Conservation (phyloP, 768 basidiomycete species). For the Suillus tomentosus region DNA sequence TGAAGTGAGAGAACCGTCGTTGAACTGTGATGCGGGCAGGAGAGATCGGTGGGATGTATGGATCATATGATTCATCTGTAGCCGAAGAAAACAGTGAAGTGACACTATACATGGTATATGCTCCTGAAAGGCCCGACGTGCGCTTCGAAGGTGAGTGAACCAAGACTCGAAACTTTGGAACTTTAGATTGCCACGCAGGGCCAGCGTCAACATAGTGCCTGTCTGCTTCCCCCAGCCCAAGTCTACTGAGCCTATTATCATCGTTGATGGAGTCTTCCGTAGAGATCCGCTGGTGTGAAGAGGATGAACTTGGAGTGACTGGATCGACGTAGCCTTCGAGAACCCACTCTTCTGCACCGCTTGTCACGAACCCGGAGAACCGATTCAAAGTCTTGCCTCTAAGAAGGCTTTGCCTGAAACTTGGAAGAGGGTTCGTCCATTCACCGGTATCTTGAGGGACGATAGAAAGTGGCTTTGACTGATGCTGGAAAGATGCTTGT, state of each 20-base stretch:
- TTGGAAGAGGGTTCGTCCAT: conserved; percentile 59
- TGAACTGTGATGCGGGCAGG: conserved; percentile 70
- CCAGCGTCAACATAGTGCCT: conserved; percentile 71
- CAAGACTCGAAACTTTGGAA: conserved; percentile 70
- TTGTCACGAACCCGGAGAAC: conserved; percentile 86
- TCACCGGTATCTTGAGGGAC: conserved; percentile 73
- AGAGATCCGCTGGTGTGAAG: conserved; percentile 29
- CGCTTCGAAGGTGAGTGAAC: conserved; percentile 84
- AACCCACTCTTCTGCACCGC: conserved; percentile 82
- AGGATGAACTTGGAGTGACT: conserved; percentile 19
- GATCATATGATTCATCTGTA: conserved; percentile 22
- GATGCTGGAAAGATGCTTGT: conserved; percentile 35
- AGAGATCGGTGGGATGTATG: conserved; percentile 30
- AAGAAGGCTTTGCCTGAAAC: conserved; percentile 69
- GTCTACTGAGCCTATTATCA: conserved; percentile 36
- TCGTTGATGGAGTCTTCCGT: conserved; percentile 45
- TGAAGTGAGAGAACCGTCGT: conserved; percentile 85
- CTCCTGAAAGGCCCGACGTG: conserved; percentile 61
- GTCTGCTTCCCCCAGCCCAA: conserved; percentile 60
- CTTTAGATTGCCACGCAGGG: conserved; percentile 71
- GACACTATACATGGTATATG: conserved; percentile 75
- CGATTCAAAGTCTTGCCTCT: conserved; percentile 79
- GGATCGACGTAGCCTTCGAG: conserved; percentile 56
- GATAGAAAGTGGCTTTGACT: conserved; percentile 40
- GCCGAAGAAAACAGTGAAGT: conserved; percentile 63